These are phyloP conservation scores for Cardiospermum halicacabum DNA, from an alignment of 345 rosid species.

Conservation along the genomic window DNA sequence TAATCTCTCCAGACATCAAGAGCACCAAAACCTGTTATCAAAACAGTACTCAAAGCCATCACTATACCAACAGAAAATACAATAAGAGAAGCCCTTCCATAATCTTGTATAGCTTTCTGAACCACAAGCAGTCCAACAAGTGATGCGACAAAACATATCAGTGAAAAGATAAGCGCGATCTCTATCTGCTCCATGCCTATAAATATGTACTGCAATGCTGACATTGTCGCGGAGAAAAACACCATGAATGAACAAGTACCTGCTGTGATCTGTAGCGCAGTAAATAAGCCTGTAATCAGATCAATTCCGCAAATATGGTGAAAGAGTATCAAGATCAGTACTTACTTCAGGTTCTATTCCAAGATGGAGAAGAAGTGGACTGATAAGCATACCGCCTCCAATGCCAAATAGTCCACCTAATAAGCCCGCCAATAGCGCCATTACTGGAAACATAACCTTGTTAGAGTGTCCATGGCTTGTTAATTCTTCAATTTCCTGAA, in stretches of 20 bases:
- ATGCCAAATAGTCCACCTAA: constrained; percentile 87
- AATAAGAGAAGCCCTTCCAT: constrained; percentile 77
- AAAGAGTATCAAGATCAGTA: not conserved
- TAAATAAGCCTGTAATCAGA: not conserved
- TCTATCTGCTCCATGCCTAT: constrained; percentile 61
- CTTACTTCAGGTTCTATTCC: constrained; percentile 72
- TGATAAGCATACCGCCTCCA: constrained; percentile 91
- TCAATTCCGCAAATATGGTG: not conserved
- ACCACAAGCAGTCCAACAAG: constrained; percentile 65
- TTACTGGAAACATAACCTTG: constrained; percentile 50
- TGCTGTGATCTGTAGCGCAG: constrained; percentile 54
- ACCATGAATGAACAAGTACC: constrained; percentile 76
- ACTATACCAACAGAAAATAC: constrained; percentile 76
- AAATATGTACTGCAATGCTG: constrained; percentile 59
- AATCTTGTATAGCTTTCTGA: constrained; percentile 46
- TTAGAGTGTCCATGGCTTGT: constrained; percentile 23
- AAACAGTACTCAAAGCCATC: constrained; percentile 70
- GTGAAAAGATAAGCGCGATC: constrained; percentile 44
- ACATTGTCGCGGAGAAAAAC: constrained; percentile 68
- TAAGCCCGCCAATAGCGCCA: constrained; percentile 75
- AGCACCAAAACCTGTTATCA: constrained; percentile 72
- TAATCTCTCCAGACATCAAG: constrained; percentile 61
- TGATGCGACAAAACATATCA: constrained; percentile 61
- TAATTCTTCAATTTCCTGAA: constrained; percentile 38
- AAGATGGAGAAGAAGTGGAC: constrained; percentile 84